A percentile compares a stretch with the other conserved stretches of the same genome.
These are phyloP conservation scores for Populus deltoides DNA, from an alignment of 345 rosid species.

Conservation along the genomic window DNA sequence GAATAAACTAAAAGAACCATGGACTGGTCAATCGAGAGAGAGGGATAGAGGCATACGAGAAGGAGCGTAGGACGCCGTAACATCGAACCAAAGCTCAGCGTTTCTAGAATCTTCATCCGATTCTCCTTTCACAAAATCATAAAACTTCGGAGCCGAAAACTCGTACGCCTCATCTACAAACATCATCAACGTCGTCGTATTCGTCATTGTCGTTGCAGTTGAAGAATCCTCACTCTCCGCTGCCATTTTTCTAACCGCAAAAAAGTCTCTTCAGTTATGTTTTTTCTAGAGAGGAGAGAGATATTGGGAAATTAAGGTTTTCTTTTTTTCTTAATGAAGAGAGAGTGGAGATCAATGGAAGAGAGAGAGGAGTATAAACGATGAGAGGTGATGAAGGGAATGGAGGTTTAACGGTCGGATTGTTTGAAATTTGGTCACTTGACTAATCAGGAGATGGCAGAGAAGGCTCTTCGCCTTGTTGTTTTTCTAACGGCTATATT, in stretches of 20 bases:
- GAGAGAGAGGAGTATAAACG: conserved; percentile 25
- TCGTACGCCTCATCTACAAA: conserved; percentile 67
- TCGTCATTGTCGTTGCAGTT: neutral
- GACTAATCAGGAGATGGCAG: conserved; percentile 34
- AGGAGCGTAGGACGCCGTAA: conserved; percentile 71
- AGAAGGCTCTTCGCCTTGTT: neutral
- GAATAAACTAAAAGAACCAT: neutral
- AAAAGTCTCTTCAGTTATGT: neutral
- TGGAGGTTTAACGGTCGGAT: conserved; percentile 58
- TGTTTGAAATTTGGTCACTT: conserved; percentile 35
- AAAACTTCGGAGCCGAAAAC: conserved; percentile 87
- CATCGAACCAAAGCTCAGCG: conserved; percentile 89
- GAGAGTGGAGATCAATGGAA: neutral
- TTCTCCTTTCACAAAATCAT: conserved; percentile 72
- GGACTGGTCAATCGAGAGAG: neutral
- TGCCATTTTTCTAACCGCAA: neutral
- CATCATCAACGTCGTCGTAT: conserved; percentile 20
- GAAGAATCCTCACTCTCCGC: neutral
- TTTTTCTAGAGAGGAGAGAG: neutral
- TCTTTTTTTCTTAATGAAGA: neutral
- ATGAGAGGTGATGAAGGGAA: conserved; percentile 7
- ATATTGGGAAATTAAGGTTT: neutral
- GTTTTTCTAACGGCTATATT: conserved; percentile 52
- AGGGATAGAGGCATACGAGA: conserved; percentile 62
- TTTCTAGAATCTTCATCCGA: conserved; percentile 54